Evolutionary conservation across 257 asterid genomes (phyloP), one percentile per base, ranked within the genome.

Genomic region (Plantago elongata): DNA sequence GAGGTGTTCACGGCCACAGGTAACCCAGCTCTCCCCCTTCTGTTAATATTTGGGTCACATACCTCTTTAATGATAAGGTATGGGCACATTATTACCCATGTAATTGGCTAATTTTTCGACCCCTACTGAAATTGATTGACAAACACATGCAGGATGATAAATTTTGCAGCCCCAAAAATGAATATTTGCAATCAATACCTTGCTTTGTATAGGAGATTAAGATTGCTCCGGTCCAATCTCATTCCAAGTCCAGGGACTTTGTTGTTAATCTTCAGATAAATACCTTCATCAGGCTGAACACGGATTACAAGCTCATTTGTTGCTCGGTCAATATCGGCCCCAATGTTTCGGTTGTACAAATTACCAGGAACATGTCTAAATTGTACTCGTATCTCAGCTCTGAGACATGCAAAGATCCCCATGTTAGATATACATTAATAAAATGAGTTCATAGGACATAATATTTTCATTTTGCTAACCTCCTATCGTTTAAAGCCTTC

Each of bases 271-370:
- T 84, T 86, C 71, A 92, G 76, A 79, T 88, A 81, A 56, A 92
- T 86, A 40, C 93, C 96, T 78, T 92, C 98, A 63, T 92, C 92
- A 0, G 98, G 98, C 72, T 92, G 98, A 46, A 92, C 95, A 40
- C 99, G 93, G 65, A 92, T 92, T 14, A 92, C 98, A 8, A 92
- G 94, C 84, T 92, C 98, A 64, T 92, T 92, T 9, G 98, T 86
- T 54, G 97, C 95, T 69, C 67, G 85, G 76, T 88, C 98, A 27
- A 89, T 87, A 77, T 82, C 87, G 6, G 90, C 78, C 61, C 98
- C 97, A 54, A 86, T 57, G 73, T 71, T 86, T 17, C 75, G 72
- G 43, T 83, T 84, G 78, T 92, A 92, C 68, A 92, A 73, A 61
- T 92, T 88, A 17, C 98, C 98, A 7, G 98, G 98, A 59, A 92